Evolutionary conservation across 2,329 filamentous ascomycete genomes (phyloP).

Genomic region (Plenodomus tracheiphilus): DNA sequence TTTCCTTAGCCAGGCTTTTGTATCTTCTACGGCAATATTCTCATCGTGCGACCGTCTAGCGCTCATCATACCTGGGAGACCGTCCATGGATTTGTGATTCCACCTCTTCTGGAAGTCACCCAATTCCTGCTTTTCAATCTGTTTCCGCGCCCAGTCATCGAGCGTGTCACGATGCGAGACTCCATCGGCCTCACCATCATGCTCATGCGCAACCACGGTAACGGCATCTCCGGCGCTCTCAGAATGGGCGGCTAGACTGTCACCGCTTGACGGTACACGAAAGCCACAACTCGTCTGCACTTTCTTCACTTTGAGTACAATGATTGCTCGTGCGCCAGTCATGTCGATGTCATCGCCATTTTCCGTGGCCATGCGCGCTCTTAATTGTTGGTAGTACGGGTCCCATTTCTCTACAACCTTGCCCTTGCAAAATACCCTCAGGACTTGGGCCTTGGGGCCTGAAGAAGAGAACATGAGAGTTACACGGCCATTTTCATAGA

Average conservation of each 20-base stretch:
- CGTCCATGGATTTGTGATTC: slow-evolving; percentile 49
- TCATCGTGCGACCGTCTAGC: slow-evolving; percentile 55
- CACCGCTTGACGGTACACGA: slow-evolving; percentile 60
- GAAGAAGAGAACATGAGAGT: slow-evolving; percentile 76
- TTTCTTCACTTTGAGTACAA: slow-evolving; percentile 63
- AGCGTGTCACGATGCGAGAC: slow-evolving; percentile 56
- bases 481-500: slow-evolving; percentile 75
- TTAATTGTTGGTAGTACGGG: slow-evolving; percentile 38
- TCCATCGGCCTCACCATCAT: slow-evolving; percentile 8
- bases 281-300: slow-evolving; percentile 70
- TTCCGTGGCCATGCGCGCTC: slow-evolving; percentile 49
- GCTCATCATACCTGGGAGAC: slow-evolving; percentile 33
- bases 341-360: slow-evolving; percentile 30
- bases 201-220: slow-evolving; percentile 24
- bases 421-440: slow-evolving; percentile 65
- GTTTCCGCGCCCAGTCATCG: slow-evolving; percentile 55
- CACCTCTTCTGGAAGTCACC: slow-evolving; percentile 60
- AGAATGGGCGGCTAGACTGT: not conserved
- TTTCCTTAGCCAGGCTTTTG: slow-evolving; percentile 29
- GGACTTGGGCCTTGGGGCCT: slow-evolving; percentile 61
- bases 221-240: slow-evolving; percentile 21
- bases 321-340: slow-evolving; percentile 55
- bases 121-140: slow-evolving; percentile 55
- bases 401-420: slow-evolving; percentile 64
- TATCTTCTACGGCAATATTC: slow-evolving; percentile 51